Base-by-base conservation (phyloP, 2,329 filamentous ascomycete genomes). In the Alternaria brassicae region DNA sequence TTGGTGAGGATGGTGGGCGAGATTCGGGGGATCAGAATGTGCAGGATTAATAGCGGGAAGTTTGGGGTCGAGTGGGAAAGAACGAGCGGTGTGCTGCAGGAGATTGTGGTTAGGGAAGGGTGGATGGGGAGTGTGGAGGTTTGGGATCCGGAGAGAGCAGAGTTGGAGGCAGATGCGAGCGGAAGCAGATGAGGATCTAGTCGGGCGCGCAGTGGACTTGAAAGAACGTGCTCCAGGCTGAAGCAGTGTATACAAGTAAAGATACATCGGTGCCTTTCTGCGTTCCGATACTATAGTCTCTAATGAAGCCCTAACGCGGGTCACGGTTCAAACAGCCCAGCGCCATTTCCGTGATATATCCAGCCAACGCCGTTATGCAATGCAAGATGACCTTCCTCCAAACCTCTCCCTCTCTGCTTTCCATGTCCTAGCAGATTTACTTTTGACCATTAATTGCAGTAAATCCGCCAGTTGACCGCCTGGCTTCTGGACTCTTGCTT, bases 31-130 rank as follows among this genome's bases (percentile, higher is more conserved):
- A 61, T 86, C 0, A 80, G 80, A 58, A 82, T 84, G 55, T 85
- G 83, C 62, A 81, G 80, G 58, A 85, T 89, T 63, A 88, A 88
- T 67, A 83, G 84, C 25, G 86, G 84, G 0, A 72, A 83, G 32
- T 89, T 89, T 69, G 76, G 73, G 0, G 84, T 88, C 25, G 75
- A 80, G 12, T 89, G 86, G 86, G 72, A 78, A 55, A 69, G 76
- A 32, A 86, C 85, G 0, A 78, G 76, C 56, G 65, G 60, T 5
- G 72, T 84, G 1, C 52, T 88, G 28, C 53, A 69, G 58, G 58
- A 56, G 1, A 64, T 77, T 49, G 58, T 41, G 8, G 37, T 74
- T 37, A 58, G 67, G 59, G 69, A 71, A 17, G 63, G 65, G 21
- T 71, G 67, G 68, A 51, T 37, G 25, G 58, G 34, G 6, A 53